Percentiles rank a stretch among this genome's conserved stretches.
These are phyloP conservation scores for Crithidia bombi DNA, from an alignment of 208 protist species.

Conservation along the genomic window DNA sequence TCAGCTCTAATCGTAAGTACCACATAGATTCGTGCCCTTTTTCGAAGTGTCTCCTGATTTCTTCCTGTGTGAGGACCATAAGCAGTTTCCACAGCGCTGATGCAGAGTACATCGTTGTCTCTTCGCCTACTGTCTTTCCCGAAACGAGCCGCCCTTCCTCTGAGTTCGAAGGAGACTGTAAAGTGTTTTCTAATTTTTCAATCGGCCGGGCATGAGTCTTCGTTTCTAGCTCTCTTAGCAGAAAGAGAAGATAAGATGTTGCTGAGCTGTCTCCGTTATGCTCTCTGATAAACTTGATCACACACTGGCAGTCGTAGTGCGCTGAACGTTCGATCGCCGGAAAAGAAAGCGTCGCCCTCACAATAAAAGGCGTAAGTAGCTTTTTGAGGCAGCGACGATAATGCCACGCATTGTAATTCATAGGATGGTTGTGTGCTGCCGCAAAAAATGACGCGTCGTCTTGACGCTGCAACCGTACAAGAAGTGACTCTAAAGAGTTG, in stretches of 20 bases:
- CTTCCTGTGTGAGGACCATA: conserved; percentile 45
- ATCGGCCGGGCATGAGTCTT: background rate
- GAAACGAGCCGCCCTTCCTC: too few relatives aligned
- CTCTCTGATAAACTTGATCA: conserved; percentile 46
- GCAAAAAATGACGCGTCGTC: conserved; percentile 39
- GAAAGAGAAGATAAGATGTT: conserved; percentile 60
- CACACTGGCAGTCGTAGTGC: conserved; percentile 25
- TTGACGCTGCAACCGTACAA: background rate
- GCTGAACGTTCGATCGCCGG: background rate
- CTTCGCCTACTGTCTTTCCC: too few relatives aligned
- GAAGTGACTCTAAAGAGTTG: background rate
- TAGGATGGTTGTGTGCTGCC: conserved; percentile 60
- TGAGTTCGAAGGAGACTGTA: background rate
- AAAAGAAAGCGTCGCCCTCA: background rate
- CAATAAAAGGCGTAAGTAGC: background rate
- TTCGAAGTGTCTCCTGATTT: conserved; percentile 65
- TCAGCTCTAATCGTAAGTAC: conserved; percentile 63
- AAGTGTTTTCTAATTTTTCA: background rate
- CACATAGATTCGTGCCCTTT: conserved; percentile 80
- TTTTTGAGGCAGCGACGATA: conserved; percentile 43
- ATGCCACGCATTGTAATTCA: conserved; percentile 90
- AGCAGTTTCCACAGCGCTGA: conserved; percentile 20
- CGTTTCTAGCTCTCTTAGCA: conserved; percentile 32
- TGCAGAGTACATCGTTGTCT: background rate
- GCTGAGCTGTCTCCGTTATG: conserved; percentile 74